Conservation (phyloP, 495 filamentous ascomycete species). For the Aspergillus baeticus region DNA sequence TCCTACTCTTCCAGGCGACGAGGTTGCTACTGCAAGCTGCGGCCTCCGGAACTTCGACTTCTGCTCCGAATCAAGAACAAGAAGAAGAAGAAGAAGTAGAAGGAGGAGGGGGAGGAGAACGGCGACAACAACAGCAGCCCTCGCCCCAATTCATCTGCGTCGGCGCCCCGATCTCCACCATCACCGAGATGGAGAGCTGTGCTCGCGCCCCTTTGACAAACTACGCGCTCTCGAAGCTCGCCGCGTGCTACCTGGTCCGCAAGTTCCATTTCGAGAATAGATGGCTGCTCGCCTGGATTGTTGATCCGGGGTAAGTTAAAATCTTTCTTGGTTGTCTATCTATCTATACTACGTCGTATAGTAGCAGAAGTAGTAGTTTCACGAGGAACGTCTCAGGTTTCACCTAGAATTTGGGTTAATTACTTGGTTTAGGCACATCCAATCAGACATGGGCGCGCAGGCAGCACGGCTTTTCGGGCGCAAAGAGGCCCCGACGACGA, state of each 20-base stretch:
- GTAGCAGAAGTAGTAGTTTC: too few relatives aligned
- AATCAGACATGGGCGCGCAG: slow-evolving; percentile 1
- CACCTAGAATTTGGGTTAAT: too few relatives aligned
- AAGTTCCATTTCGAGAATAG: slow-evolving; percentile 2
- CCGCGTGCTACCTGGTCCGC: background rate
- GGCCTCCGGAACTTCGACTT: too few relatives aligned
- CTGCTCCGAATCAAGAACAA: too few relatives aligned
- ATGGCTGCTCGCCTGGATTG: background rate
- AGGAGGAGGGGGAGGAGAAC: too few relatives aligned
- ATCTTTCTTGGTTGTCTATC: too few relatives aligned
- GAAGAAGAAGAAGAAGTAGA: too few relatives aligned
- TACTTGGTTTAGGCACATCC: slow-evolving; percentile 2
- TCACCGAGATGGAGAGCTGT: slow-evolving; percentile 3
- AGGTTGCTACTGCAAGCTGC: background rate
- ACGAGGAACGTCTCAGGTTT: too few relatives aligned
- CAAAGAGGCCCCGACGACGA: background rate
- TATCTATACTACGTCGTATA: too few relatives aligned
- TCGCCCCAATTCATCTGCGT: slow-evolving; percentile 4
- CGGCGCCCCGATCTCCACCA: background rate
- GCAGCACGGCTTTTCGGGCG: background rate
- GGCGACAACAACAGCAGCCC: too few relatives aligned
- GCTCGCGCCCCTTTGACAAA: background rate
- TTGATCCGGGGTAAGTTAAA: background rate
- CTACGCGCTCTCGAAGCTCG: background rate
- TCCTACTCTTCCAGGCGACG: background rate